These are phyloP conservation scores for Aurifilum marmelostoma DNA, from an alignment of 2,329 filamentous ascomycete genomes.

Conservation along the genomic window DNA sequence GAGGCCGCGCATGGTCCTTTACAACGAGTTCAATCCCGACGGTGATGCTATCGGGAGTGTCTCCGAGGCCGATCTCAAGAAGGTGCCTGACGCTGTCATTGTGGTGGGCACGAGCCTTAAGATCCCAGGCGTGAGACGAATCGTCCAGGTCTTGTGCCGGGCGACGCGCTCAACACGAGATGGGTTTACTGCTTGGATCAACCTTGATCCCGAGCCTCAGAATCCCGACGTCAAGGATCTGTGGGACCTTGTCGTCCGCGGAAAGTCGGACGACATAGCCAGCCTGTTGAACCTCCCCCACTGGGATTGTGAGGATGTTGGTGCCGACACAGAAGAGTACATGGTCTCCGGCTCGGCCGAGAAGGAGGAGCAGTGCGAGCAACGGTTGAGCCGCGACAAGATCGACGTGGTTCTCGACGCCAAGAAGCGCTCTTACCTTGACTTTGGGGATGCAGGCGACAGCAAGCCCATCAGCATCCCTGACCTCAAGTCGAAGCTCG, in stretches of 20 bases:
- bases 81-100: constrained; percentile 86
- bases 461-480: constrained; percentile 9
- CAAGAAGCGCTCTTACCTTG: constrained; percentile 33
- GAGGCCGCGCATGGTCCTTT: constrained; percentile 90
- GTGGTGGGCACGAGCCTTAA: constrained; percentile 96
- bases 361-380: constrained; percentile 44
- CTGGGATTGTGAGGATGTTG: constrained; percentile 56
- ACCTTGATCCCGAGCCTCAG: constrained; percentile 81
- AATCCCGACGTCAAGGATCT: constrained; percentile 86
- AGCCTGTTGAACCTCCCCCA: constrained; percentile 65
- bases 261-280: constrained; percentile 87
- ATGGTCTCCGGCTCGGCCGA: constrained; percentile 49
- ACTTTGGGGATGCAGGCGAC: constrained; percentile 23
- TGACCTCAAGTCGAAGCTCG: constrained; percentile 44
- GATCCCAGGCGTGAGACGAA: constrained; percentile 86
- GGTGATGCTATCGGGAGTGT: constrained; percentile 95
- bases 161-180: constrained; percentile 81
- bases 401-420: constrained; percentile 49
- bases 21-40: constrained; percentile 96
- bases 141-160: constrained; percentile 88
- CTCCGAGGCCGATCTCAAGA: constrained; percentile 80
- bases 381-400: constrained; percentile 42
- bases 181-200: constrained; percentile 92
- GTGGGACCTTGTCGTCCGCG: constrained; percentile 89
- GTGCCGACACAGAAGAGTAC: constrained; percentile 45